Evolutionary conservation across 2,329 filamentous ascomycete species (phyloP), one percentile per base, ranked within the genome.

Genomic region (Xylariaceae sp.): DNA sequence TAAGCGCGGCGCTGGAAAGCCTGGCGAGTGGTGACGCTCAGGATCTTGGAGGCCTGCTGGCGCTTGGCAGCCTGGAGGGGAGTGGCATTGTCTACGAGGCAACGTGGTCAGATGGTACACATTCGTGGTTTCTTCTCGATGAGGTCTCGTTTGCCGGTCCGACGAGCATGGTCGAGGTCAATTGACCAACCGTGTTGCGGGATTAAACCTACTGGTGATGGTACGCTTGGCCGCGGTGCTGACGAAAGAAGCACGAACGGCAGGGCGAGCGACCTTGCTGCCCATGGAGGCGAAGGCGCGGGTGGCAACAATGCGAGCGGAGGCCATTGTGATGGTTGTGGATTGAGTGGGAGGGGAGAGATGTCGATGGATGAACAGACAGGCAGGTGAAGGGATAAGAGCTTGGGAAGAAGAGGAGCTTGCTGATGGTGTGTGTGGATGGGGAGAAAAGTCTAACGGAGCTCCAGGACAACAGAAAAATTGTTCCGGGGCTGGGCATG

Each of bases 231-330:
- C 81, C 74, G 63, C 67, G 58, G 79, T 79, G 75, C 76, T 79
- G 73, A 79, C 77, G 68, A 84, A 69, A 71, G 80, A 78, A 70
- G 79, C 77, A 70, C 85, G 85, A 71, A 85, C 74, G 74, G 84
- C 84, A 77, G 87, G 86, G 76, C 87, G 87, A 75, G 86, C 86
- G 76, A 84, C 85, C 84, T 87, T 88, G 77, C 80, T 76, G 74
- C 85, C 83, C 83, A 87, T 86, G 77, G 86, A 82, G 72, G 84
- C 80, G 76, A 86, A 85, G 80, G 90, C 81, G 76, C 87, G 84
- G 71, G 86, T 85, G 74, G 87, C 84, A 77, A 89, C 80, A 75
- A 89, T 81, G 78, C 87, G 87, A 74, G 83, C 78, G 75, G 84
- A 81, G 75, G 87, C 85, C 87, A 91, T 91, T 89, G 81, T 83